A percentile compares a stretch with the other conserved stretches of the same genome.
Conservation (phyloP, 164 flowering plant genomes). For the Echeveria elegans region DNA sequence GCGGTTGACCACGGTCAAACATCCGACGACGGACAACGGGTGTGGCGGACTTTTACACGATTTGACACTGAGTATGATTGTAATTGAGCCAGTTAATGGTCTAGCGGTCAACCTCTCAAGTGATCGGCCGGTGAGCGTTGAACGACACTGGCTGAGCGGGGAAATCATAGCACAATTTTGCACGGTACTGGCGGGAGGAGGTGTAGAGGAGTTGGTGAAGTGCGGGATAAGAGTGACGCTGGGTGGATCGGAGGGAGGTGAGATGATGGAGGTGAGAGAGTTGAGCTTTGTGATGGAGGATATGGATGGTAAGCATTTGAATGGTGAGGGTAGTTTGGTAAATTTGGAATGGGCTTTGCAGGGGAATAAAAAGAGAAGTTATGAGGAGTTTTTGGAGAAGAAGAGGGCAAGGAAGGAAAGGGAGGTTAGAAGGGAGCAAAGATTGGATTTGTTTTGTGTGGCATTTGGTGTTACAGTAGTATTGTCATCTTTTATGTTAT, state of each 20-base stretch:
- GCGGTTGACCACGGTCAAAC: background rate
- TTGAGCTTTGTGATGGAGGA: background rate
- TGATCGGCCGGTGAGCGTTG: background rate
- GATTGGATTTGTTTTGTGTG: background rate
- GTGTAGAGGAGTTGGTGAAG: background rate
- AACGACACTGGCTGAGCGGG: background rate
- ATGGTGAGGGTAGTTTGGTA: background rate
- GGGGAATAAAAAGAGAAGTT: background rate
- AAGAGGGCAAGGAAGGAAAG: background rate
- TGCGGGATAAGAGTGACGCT: background rate
- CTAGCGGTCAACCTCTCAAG: background rate
- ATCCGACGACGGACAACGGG: background rate
- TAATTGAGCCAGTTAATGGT: background rate
- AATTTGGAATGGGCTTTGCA: background rate
- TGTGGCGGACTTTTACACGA: background rate
- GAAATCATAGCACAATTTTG: background rate
- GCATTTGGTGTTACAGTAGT: background rate
- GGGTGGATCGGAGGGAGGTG: background rate
- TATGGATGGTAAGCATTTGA: background rate
- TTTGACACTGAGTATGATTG: background rate
- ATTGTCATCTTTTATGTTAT: background rate
- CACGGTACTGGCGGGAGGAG: background rate
- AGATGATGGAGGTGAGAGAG: background rate
- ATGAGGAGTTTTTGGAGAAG: background rate
- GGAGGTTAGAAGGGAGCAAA: background rate